These are phyloP conservation scores for Pyrrhoderma noxium DNA, from an alignment of 1,284 basidiomycete genomes.

Conservation along the genomic window DNA sequence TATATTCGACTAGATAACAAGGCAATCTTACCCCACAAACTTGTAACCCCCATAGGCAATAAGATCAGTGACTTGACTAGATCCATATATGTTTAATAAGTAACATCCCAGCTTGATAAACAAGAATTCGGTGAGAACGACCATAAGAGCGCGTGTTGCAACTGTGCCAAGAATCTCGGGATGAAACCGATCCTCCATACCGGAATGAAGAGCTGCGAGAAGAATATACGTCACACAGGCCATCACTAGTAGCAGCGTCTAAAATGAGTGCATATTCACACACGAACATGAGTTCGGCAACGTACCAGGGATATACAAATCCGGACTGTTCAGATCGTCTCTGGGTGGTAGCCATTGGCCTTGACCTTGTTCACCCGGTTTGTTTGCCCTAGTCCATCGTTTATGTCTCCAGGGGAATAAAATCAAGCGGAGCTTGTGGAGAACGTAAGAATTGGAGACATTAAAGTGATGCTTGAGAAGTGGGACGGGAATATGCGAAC, in stretches of 20 bases:
- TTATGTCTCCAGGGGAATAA: slow-evolving; percentile 94
- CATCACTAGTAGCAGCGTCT: slow-evolving; percentile 59
- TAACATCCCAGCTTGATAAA: slow-evolving; percentile 91
- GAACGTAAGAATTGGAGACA: slow-evolving; percentile 94
- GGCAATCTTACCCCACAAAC: slow-evolving; percentile 73
- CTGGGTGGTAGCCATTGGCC: slow-evolving; percentile 83
- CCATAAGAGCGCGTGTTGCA: slow-evolving; percentile 75
- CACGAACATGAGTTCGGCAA: slow-evolving; percentile 16
- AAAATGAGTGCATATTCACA: slow-evolving; percentile 9
- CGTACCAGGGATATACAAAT: slow-evolving; percentile 93
- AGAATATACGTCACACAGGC: slow-evolving; percentile 95
- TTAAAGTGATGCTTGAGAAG: slow-evolving; percentile 93
- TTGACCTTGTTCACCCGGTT: slow-evolving; percentile 57
- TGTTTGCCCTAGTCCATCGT: slow-evolving; percentile 67
- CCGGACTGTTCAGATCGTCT: slow-evolving; percentile 94
- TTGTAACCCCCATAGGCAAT: slow-evolving; percentile 93
- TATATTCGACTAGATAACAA: neutral
- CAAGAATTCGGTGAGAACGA: slow-evolving; percentile 80
- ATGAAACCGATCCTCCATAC: slow-evolving; percentile 79
- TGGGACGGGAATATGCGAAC: slow-evolving; percentile 67
- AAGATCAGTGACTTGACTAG: slow-evolving; percentile 65
- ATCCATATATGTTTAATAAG: slow-evolving; percentile 76
- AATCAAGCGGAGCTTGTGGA: slow-evolving; percentile 85
- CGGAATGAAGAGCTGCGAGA: slow-evolving; percentile 77
- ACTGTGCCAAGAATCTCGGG: slow-evolving; percentile 87